Evolutionary conservation across 257 asterid genomes (phyloP), one percentile per base, ranked within the genome.

Genomic region (Asclepias syriaca): DNA sequence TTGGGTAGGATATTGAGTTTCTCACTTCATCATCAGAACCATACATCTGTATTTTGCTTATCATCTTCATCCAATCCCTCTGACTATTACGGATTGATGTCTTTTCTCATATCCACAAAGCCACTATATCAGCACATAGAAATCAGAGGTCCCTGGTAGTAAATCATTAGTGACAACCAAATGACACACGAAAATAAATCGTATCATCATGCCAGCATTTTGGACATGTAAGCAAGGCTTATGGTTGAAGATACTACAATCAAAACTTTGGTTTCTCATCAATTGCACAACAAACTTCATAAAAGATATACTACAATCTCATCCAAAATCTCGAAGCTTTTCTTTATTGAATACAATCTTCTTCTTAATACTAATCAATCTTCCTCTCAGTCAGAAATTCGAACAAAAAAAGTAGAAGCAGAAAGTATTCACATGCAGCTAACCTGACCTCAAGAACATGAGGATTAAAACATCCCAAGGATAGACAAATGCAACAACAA

Each of bases 61-160:
- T 85, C 83, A 22, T 77, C 87, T 72, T 79, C 90, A n/a, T n/a
- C n/a, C n/a, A n/a, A 72, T 85, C 85, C 74, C 83, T 79, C 34
- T 50, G 61, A 79, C 58, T 61, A 73, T 75, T 77, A 48, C 64
- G 74, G 78, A 71, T 78, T 77, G 84, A 49, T 79, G 83, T 69
- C 77, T 66, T 78, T 74, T 81, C 65, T 81, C 86, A 81, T 68
- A 81, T 84, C 92, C 90, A 72, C 84, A 84, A 81, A 82, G 91
- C 89, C 90, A 88, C 98, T 93, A 88, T 82, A 92, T 87, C 85
- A 92, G 91, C 97, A 92, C 96, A 93, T 74, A 87, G 81, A 93
- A 88, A 93, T 90, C 88, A 90, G 91, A 87, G 84, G 87, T 85
- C 89, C 91, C 87, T 86, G 93, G 85, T 84, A 89, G 95, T 90